Conservation (phyloP, 2,329 filamentous ascomycete genomes). For the Talaromyces sp. region DNA sequence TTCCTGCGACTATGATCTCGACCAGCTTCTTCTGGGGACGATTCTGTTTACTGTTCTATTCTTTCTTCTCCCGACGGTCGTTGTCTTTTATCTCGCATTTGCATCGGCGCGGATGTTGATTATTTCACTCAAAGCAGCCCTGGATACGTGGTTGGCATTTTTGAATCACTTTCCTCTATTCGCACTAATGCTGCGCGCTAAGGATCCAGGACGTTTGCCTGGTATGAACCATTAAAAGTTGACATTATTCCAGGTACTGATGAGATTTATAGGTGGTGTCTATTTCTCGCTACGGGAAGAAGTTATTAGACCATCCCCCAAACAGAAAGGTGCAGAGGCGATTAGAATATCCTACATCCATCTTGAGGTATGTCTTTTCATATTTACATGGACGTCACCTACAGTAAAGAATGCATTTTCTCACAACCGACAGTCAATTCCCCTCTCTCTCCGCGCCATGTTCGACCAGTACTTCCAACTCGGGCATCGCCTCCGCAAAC, state of each 20-base stretch:
- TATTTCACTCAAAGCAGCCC: slow-evolving; percentile 81
- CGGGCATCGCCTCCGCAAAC: slow-evolving; percentile 82
- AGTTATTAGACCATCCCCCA: slow-evolving; percentile 39
- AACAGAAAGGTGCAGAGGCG: slow-evolving; percentile 38
- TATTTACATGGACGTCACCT: neutral
- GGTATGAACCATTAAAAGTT: slow-evolving; percentile 43
- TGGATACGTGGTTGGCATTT: slow-evolving; percentile 89
- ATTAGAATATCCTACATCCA: slow-evolving; percentile 72
- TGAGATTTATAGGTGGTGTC: slow-evolving; percentile 59
- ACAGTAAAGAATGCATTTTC: neutral
- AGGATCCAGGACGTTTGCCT: slow-evolving; percentile 84
- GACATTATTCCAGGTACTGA: neutral
- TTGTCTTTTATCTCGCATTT: slow-evolving; percentile 96
- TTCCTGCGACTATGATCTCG: slow-evolving; percentile 96
- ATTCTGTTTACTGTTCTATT: slow-evolving; percentile 94
- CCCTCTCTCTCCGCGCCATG: slow-evolving; percentile 85
- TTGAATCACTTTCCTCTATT: slow-evolving; percentile 97
- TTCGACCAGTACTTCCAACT: slow-evolving; percentile 98
- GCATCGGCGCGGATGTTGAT: slow-evolving; percentile 91
- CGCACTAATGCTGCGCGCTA: slow-evolving; percentile 89
- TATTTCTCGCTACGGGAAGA: slow-evolving; percentile 83
- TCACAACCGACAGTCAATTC: slow-evolving; percentile 62
- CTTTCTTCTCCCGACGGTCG: slow-evolving; percentile 88
- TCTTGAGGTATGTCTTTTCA: slow-evolving; percentile 62
- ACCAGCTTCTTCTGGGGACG: slow-evolving; percentile 91